phyloP scores from a whole-genome alignment of 2,329 filamentous ascomycete genomes.

The Botrytis aclada region DNA sequence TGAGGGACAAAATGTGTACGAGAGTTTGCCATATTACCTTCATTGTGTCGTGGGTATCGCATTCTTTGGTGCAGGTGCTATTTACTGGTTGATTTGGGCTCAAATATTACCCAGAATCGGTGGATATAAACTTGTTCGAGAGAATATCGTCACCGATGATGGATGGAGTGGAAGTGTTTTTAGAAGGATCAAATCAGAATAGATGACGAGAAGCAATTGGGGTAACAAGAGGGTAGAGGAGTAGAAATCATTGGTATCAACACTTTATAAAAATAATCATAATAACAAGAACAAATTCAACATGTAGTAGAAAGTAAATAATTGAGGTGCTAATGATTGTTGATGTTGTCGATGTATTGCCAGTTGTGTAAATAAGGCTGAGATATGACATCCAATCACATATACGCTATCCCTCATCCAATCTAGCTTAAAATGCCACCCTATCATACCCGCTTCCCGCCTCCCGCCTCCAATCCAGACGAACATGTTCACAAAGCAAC shows the following conservation, averaged over 20 bases:
- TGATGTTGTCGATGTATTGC: background rate
- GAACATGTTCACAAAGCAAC: constrained; percentile 10
- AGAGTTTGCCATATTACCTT: constrained; percentile 54
- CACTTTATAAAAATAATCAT: background rate
- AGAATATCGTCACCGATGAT: constrained; percentile 55
- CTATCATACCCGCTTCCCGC: background rate
- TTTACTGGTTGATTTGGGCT: constrained; percentile 58
- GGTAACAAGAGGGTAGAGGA: background rate
- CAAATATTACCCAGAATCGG: constrained; percentile 51
- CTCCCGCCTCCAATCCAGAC: constrained; percentile 3
- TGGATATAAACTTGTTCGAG: constrained; percentile 54
- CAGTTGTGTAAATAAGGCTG: background rate
- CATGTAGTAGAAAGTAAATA: background rate
- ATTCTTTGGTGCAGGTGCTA: constrained; percentile 50
- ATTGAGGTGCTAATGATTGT: background rate
- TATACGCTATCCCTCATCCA: background rate
- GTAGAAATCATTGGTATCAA: background rate
- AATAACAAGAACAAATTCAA: background rate
- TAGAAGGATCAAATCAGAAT: constrained; percentile 11
- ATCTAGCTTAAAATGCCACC: constrained; percentile 2
- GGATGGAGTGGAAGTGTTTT: constrained; percentile 50
- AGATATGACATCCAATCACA: background rate
- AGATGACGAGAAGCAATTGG: background rate
- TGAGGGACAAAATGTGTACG: constrained; percentile 52
- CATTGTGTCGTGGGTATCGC: constrained; percentile 56